Evolutionary conservation across 306 rosid species (phyloP).

Genomic region (Sophora flavescens): DNA sequence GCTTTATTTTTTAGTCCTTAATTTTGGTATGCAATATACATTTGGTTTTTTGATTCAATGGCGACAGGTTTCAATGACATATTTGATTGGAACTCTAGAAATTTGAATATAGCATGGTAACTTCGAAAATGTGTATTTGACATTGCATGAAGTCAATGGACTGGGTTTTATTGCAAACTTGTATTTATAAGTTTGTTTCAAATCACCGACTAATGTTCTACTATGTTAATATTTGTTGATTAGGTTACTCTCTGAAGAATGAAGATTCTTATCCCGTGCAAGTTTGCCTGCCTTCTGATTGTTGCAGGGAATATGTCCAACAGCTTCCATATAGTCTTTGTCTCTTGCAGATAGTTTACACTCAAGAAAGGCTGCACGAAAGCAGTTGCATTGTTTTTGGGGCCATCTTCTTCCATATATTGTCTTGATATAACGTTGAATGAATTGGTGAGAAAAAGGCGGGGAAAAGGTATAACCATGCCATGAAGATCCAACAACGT

Average conservation of each 20-base stretch:
- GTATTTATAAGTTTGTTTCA: too few relatives aligned
- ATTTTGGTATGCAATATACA: conserved; percentile 12
- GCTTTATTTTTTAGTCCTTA: not conserved
- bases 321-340: not conserved
- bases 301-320: too few relatives aligned
- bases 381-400: conserved; percentile 1
- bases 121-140: too few relatives aligned
- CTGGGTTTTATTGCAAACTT: too few relatives aligned
- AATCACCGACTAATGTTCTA: too few relatives aligned
- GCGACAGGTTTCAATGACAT: conserved; percentile 8
- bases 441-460: not conserved
- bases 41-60: not conserved
- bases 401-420: not conserved
- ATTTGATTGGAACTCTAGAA: not conserved
- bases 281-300: too few relatives aligned
- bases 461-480: not conserved
- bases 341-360: not conserved
- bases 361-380: not conserved
- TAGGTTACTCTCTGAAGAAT: too few relatives aligned
- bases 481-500: too few relatives aligned
- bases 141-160: too few relatives aligned
- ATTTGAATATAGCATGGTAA: too few relatives aligned
- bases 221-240: too few relatives aligned
- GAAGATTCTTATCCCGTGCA: too few relatives aligned
- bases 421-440: not conserved